A percentile compares a stretch with the other conserved stretches of the same genome.
Conservation (phyloP, 1,284 basidiomycete genomes). For the Irpex sp. region DNA sequence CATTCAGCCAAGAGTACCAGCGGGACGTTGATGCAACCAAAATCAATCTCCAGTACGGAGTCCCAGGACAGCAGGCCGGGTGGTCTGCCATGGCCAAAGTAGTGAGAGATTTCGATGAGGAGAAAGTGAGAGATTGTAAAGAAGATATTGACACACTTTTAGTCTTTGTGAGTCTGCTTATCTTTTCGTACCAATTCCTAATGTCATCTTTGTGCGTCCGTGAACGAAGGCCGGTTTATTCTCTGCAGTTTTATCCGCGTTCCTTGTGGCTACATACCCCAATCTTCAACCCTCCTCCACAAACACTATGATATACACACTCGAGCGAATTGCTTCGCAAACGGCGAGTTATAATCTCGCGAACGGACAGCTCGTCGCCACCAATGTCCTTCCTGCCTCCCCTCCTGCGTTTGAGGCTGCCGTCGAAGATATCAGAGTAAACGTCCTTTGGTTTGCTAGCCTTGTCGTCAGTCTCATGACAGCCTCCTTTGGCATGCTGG, state of each 20-base stretch:
- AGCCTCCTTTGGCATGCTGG: slow-evolving; percentile 4
- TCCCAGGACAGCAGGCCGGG: not conserved
- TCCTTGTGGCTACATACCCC: not conserved
- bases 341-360: not conserved
- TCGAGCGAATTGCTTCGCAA: not conserved
- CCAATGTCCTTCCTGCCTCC: not conserved
- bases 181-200: not conserved
- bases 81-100: not conserved
- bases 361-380: not conserved
- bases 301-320: not conserved
- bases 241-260: not conserved
- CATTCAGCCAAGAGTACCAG: too few relatives aligned
- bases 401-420: not conserved
- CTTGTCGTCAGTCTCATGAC: slow-evolving; percentile 1
- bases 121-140: not conserved
- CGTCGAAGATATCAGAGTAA: not conserved
- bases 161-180: not conserved
- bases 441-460: slow-evolving; percentile 5
- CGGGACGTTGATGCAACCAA: too few relatives aligned
- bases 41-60: too few relatives aligned
- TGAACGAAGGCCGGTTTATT: not conserved
- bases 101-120: not conserved
- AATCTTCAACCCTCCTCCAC: not conserved
- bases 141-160: slow-evolving; percentile 1
- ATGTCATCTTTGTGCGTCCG: too few relatives aligned